These are phyloP conservation scores for Cyberlindnera japonica DNA, from an alignment of 805 yeast species.

Conservation along the genomic window DNA sequence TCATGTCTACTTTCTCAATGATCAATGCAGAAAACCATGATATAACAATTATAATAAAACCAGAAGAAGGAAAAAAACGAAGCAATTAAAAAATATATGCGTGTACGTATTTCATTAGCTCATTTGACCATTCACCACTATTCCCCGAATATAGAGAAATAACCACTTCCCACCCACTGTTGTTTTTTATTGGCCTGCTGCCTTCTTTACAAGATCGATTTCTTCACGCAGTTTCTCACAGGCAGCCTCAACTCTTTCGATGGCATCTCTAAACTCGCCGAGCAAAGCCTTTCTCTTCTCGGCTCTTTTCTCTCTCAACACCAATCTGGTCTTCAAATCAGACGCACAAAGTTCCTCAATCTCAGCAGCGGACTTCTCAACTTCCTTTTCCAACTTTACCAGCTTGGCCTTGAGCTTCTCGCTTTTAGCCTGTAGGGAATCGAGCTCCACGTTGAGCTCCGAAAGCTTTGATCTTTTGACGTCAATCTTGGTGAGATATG, in stretches of 20 bases:
- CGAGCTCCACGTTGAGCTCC: constrained; percentile 29
- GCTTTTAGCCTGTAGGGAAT: constrained; percentile 29
- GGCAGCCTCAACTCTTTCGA: constrained; percentile 21
- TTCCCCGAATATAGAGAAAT: too few species aligned
- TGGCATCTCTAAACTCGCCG: constrained; percentile 27
- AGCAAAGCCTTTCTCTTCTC: constrained; percentile 22
- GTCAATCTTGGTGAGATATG: constrained; percentile 26
- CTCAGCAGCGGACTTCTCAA: constrained; percentile 14
- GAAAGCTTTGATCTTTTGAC: constrained; percentile 23
- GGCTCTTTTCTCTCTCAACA: constrained; percentile 20
- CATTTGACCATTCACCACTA: too few species aligned
- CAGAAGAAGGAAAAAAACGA: too few species aligned
- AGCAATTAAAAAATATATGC: too few species aligned
- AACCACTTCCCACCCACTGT: too few species aligned
- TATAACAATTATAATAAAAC: too few species aligned
- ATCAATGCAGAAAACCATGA: too few species aligned
- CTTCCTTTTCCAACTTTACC: constrained; percentile 27
- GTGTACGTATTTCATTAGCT: too few species aligned
- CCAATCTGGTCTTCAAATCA: constrained; percentile 16
- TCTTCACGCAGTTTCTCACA: constrained; percentile 18
- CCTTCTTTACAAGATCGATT: constrained; percentile 19
- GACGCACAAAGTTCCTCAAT: constrained; percentile 12
- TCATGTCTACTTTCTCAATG: too few species aligned
- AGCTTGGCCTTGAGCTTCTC: constrained; percentile 32
- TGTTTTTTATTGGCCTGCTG: too few species aligned